Conservation (phyloP, 257 asterid species). For the Plantago elongata region DNA sequence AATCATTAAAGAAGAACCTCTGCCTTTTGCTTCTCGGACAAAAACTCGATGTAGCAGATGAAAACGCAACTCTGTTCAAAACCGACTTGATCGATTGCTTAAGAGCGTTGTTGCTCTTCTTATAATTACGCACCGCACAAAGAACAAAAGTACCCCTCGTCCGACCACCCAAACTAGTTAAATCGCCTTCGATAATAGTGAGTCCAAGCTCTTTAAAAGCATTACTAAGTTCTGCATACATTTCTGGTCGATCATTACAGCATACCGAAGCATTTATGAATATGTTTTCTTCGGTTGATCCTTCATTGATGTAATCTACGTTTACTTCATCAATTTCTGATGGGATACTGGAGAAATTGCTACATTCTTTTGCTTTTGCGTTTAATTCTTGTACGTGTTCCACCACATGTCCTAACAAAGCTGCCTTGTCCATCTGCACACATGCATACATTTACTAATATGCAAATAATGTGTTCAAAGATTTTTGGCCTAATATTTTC, state of each 20-base stretch:
- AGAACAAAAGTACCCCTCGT: slow-evolving; percentile 41
- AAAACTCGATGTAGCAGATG: slow-evolving; percentile 35
- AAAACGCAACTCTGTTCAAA: slow-evolving; percentile 43
- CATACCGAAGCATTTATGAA: slow-evolving; percentile 54
- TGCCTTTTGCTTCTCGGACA: slow-evolving; percentile 73
- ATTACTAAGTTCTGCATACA: slow-evolving; percentile 53
- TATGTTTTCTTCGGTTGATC: slow-evolving; percentile 11
- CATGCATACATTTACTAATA: not conserved
- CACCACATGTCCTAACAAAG: slow-evolving; percentile 69
- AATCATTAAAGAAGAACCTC: slow-evolving; percentile 60
- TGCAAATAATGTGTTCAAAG: too few species aligned
- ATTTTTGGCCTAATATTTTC: too few species aligned
- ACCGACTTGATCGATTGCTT: slow-evolving; percentile 45
- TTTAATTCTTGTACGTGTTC: slow-evolving; percentile 66
- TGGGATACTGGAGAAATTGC: slow-evolving; percentile 48
- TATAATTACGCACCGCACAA: slow-evolving; percentile 17
- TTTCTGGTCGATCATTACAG: slow-evolving; percentile 70
- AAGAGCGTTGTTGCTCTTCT: slow-evolving; percentile 24
- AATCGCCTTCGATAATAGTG: slow-evolving; percentile 42
- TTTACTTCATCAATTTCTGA: slow-evolving; percentile 58
- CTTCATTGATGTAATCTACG: slow-evolving; percentile 25
- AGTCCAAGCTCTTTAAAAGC: slow-evolving; percentile 47
- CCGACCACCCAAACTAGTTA: slow-evolving; percentile 69
- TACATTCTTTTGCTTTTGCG: slow-evolving; percentile 42
- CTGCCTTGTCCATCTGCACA: slow-evolving; percentile 92